Evolutionary conservation across 192 early-diverging fungal genomes (phyloP), one percentile per base, ranked within the genome.

Genomic region (Diversispora epigaea): DNA sequence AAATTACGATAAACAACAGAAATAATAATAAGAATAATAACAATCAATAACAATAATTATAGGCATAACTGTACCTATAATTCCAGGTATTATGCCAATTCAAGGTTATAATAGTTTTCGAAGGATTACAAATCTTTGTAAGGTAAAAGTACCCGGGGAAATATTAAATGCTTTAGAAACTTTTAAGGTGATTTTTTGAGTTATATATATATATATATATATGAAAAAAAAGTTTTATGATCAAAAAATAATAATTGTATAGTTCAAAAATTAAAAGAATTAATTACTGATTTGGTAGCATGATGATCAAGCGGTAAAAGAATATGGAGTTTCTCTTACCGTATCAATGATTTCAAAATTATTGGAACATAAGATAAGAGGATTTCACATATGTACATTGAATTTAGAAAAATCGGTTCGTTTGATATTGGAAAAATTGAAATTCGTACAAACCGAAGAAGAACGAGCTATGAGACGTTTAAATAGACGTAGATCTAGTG

Each of bases 241-340:
- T n/a, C n/a, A n/a, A n/a, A n/a, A n/a, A n/a, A n/a, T n/a, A n/a
- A n/a, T n/a, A n/a, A n/a, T n/a, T n/a, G n/a, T n/a, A n/a, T n/a
- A n/a, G n/a, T n/a, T n/a, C n/a, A n/a, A n/a, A n/a, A n/a, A n/a
- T n/a, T n/a, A n/a, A n/a, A n/a, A n/a, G n/a, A n/a, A n/a, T n/a
- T n/a, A n/a, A n/a, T n/a, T n/a, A n/a, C n/a, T n/a, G n/a, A n/a
- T n/a, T n/a, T n/a, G n/a, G 11, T 64, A 64, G 62, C 89, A 86
- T 76, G 95, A 99, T 73, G 98, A 99, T 85, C 89, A 91, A 77
- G 96, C 96, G 14, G 93, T 99, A 22, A 97, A 97, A 82, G 93
- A 94, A 10, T 92, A 93, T 79, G 98, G 98, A 63, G 90, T 97
- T 39, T 80, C 86, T 25, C 82, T 96, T 10, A 89, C 92, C 0